Conservation (phyloP, 139 green algal species). For the Edaphochlamys debaryana region DNA sequence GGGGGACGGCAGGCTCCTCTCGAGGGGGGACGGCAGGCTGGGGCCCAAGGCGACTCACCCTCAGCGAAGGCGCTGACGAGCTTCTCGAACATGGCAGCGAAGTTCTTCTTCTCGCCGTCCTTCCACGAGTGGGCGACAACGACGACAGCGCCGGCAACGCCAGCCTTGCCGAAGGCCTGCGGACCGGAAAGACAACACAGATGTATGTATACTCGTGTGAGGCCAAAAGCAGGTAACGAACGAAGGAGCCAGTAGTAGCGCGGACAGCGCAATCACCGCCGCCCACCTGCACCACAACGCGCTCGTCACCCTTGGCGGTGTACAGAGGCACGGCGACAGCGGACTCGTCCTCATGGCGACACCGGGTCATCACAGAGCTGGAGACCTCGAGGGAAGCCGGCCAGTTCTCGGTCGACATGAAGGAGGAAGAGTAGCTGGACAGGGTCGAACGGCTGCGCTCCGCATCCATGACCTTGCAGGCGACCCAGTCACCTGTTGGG, state of each 20-base stretch:
- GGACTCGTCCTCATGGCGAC: neutral
- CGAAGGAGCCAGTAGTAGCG: too few relatives aligned
- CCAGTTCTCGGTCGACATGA: neutral
- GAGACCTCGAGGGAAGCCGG: neutral
- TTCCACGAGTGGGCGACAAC: conserved; percentile 3
- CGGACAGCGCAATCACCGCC: too few relatives aligned
- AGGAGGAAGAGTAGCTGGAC: neutral
- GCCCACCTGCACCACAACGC: neutral
- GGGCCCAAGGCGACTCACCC: too few relatives aligned
- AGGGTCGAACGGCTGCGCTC: neutral
- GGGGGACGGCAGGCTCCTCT: too few relatives aligned
- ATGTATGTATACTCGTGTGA: too few relatives aligned
- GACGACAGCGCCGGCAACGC: conserved; percentile 5
- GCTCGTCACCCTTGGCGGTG: neutral
- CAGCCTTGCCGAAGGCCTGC: conserved; percentile 18
- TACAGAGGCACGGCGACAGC: neutral
- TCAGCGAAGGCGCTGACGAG: conserved; percentile 10
- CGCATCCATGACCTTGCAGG: neutral
- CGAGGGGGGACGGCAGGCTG: too few relatives aligned
- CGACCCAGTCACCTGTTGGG: neutral
- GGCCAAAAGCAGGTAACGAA: too few relatives aligned
- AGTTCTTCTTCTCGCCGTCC: neutral
- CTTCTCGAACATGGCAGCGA: neutral
- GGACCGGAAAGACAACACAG: too few relatives aligned
- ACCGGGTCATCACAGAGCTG: neutral